Evolutionary conservation across 2,329 filamentous ascomycete species (phyloP).

Genomic region (Fusarium sp.): DNA sequence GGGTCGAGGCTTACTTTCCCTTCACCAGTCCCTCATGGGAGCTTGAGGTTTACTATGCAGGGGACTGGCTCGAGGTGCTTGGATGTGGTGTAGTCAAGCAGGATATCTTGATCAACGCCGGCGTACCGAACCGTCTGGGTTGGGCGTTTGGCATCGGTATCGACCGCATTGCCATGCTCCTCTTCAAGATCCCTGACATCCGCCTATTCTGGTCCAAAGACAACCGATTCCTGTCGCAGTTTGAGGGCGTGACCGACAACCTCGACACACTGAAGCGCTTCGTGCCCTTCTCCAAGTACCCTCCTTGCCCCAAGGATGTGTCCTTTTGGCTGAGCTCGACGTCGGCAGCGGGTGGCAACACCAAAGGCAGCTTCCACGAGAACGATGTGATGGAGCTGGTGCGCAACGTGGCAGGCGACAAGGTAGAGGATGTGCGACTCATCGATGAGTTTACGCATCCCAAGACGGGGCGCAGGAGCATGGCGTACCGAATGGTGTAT

Average conservation of each 20-base stretch:
- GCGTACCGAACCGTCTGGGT: constrained; percentile 75
- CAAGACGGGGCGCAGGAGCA: constrained; percentile 79
- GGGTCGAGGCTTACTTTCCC: constrained; percentile 97
- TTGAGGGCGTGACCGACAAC: constrained; percentile 67
- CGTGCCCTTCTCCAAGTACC: constrained; percentile 88
- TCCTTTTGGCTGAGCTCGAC: constrained; percentile 80
- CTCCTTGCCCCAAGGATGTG: constrained; percentile 88
- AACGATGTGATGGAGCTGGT: constrained; percentile 98
- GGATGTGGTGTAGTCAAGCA: constrained; percentile 93
- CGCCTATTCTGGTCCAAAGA: constrained; percentile 95
- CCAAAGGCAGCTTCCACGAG: constrained; percentile 73
- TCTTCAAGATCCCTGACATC: constrained; percentile 96
- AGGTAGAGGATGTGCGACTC: constrained; percentile 85
- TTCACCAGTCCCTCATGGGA: constrained; percentile 97
- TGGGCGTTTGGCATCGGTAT: constrained; percentile 97
- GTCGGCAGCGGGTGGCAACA: constrained; percentile 58
- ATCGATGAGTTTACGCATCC: constrained; percentile 90
- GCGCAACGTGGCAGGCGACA: constrained; percentile 79
- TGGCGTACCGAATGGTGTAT: constrained; percentile 95
- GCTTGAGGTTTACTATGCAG: constrained; percentile 92
- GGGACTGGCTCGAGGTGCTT: constrained; percentile 94
- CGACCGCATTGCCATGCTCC: constrained; percentile 94
- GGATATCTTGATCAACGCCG: constrained; percentile 77
- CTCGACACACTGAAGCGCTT: constrained; percentile 67
- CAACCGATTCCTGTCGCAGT: constrained; percentile 84